Base-by-base conservation (phyloP, 2,329 filamentous ascomycete species). In the Microcera coccophila region DNA sequence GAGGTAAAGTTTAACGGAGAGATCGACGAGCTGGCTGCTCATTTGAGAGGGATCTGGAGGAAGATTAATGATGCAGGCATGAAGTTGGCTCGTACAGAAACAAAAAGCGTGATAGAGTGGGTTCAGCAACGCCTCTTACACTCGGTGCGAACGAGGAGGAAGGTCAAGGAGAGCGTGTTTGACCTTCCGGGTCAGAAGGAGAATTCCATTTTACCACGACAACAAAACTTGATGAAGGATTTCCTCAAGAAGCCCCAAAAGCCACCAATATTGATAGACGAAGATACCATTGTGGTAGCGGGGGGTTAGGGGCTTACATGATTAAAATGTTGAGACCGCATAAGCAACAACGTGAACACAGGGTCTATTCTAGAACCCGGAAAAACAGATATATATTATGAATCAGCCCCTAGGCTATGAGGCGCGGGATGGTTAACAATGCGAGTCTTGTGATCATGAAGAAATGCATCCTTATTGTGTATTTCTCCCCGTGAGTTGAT, bases 1-100 rank as follows among this genome's bases (percentile, higher is more conserved):
- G 62, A 68, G 62, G 63, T 53, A 36, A 47, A 67, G 3, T 95
- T 91, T 69, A 87, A 96, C 58, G 63, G 68, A 5, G 72, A 81
- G 10, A 71, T 95, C 24, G 90, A 95, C 62, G 69, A 67, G 17
- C 71, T 95, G 4, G 73, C 79, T 1, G 65, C 67, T 15, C 71
- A 70, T 24, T 70, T 94, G 39, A 79, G 82, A 49, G 62, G 66
- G 14, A 67, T 82, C 22, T 74, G 73, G 64, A 69, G 71, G 44
- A 75, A 75, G 29, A 94, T 95, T 56, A 76, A 83, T 45, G 87
- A 90, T 57, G 76, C 82, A 1, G 87, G 87, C 31, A 84, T 87
- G 34, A 81, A 81, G 17, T 72, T 93, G 44, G 76, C 78, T 14
- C 78, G 86, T 21, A 85, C 87, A 21, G 82, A 94, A 58, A 81